A percentile compares a stretch with the other conserved stretches of the same genome.
Conservation (phyloP, 768 basidiomycete species). For the Tricholoma hemisulphureum region DNA sequence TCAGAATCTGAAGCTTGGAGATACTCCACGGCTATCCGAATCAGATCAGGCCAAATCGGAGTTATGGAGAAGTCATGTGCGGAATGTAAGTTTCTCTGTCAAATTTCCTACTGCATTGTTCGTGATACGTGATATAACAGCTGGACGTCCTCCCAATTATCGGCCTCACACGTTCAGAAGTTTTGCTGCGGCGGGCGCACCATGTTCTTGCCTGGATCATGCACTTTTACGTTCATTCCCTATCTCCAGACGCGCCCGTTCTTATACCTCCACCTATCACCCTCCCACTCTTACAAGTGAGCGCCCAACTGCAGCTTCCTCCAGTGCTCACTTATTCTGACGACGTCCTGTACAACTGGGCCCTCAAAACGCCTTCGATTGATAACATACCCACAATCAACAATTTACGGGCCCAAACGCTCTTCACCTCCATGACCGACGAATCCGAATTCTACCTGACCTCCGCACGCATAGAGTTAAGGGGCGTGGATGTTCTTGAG, state of each 20-base stretch:
- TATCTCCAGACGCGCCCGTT: slow-evolving; percentile 48
- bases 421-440: slow-evolving; percentile 78
- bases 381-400: slow-evolving; percentile 43
- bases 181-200: slow-evolving; percentile 68
- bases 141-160: slow-evolving; percentile 51
- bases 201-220: slow-evolving; percentile 73
- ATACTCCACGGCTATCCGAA: slow-evolving; percentile 38
- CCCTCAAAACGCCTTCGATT: slow-evolving; percentile 13
- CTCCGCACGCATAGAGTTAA: slow-evolving; percentile 85
- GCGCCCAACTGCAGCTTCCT: slow-evolving; percentile 72
- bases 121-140: slow-evolving; percentile 27
- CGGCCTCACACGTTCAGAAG: slow-evolving; percentile 30
- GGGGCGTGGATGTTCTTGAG: slow-evolving; percentile 80
- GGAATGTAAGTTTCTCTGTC: slow-evolving; percentile 32
- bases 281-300: slow-evolving; percentile 75
- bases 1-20: slow-evolving; percentile 49
- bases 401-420: slow-evolving; percentile 65
- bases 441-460: slow-evolving; percentile 92
- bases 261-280: slow-evolving; percentile 73
- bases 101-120: neutral
- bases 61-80: slow-evolving; percentile 47
- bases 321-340: slow-evolving; percentile 93
- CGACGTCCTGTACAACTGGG: slow-evolving; percentile 90
- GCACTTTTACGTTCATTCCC: slow-evolving; percentile 79
- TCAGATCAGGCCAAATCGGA: slow-evolving; percentile 39